These are phyloP conservation scores for Oehlia diaphana DNA, from an alignment of 192 early-diverging fungal genomes.

Conservation along the genomic window DNA sequence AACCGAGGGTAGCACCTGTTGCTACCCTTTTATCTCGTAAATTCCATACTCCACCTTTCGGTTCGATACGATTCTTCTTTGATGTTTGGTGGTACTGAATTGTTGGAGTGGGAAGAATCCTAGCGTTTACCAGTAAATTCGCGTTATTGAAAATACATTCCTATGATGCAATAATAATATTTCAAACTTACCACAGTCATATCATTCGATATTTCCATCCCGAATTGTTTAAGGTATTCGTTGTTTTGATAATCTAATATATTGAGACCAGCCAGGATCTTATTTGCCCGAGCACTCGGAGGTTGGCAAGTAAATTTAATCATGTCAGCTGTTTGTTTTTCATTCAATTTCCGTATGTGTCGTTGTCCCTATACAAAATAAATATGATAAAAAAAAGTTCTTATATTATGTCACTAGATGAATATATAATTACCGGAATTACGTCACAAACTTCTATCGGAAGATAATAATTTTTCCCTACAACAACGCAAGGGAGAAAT, in stretches of 20 bases:
- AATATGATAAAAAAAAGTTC: too few species aligned
- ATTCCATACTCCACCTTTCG: constrained; percentile 82
- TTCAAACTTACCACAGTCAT: constrained; percentile 55
- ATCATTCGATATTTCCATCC: constrained; percentile 62
- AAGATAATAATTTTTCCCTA: constrained; percentile 66
- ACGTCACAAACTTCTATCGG: constrained; percentile 93
- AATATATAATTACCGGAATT: constrained; percentile 33
- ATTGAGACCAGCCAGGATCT: constrained; percentile 72
- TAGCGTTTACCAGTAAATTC: constrained; percentile 38
- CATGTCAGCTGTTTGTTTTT: constrained; percentile 89
- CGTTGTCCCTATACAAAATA: constrained; percentile 62
- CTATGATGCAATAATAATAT: background rate
- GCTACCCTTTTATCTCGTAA: constrained; percentile 78
- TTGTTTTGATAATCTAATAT: constrained; percentile 64
- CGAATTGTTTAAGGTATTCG: constrained; percentile 76
- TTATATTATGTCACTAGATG: background rate
- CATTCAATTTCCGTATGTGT: constrained; percentile 77
- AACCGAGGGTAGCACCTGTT: constrained; percentile 68
- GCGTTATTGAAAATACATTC: constrained; percentile 28
- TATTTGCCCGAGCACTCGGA: constrained; percentile 79
- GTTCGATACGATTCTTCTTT: constrained; percentile 46
- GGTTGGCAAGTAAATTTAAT: constrained; percentile 87
- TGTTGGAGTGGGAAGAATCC: constrained; percentile 77
- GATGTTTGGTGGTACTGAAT: constrained; percentile 61
- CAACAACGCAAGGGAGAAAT: constrained; percentile 78